phyloP scores from a whole-genome alignment of 345 rosid genomes.

The Turritis glabra region DNA sequence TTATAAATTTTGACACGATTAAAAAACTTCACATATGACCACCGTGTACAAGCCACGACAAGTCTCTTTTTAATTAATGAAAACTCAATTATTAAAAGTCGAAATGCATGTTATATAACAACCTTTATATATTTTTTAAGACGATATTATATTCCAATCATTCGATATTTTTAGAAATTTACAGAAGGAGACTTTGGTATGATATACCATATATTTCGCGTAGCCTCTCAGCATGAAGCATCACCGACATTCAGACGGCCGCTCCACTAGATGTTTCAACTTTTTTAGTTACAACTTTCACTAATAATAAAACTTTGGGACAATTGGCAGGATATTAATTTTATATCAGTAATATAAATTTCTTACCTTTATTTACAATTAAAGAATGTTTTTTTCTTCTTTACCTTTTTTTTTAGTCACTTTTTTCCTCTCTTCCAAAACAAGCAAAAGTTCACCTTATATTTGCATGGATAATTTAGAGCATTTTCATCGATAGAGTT shows the following conservation, averaged over 20 bases:
- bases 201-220: not conserved
- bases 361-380: no score
- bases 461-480: no score
- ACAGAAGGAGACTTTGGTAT: not conserved
- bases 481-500: no score
- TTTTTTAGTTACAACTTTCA: no score
- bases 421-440: no score
- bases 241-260: constrained; percentile 22
- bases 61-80: not conserved
- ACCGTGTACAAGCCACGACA: not conserved
- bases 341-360: no score
- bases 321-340: no score
- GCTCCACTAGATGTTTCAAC: not conserved
- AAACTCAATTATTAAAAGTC: not conserved
- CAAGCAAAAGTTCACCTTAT: no score
- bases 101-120: not conserved
- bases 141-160: not conserved
- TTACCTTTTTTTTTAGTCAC: no score
- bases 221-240: constrained; percentile 22
- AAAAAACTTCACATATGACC: no score
- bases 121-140: not conserved
- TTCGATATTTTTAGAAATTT: not conserved
- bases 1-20: not conserved
- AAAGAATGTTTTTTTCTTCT: not conserved
- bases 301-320: no score